These are phyloP conservation scores for Prunus davidiana DNA, from an alignment of 306 rosid genomes.

Conservation along the genomic window DNA sequence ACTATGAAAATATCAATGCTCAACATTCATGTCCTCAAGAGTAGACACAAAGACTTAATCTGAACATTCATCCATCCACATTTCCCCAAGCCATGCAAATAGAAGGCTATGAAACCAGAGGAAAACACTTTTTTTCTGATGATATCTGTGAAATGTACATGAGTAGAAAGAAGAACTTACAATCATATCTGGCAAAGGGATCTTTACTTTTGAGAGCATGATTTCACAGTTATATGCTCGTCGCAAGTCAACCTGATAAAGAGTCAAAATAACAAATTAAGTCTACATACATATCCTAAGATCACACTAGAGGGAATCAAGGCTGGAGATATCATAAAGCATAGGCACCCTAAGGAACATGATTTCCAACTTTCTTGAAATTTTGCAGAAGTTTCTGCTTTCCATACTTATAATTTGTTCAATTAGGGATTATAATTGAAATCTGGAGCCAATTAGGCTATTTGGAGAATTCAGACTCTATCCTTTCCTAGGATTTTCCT, in stretches of 20 bases:
- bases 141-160: background rate
- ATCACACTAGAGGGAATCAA: background rate
- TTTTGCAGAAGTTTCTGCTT: background rate
- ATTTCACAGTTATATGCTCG: constrained; percentile 64
- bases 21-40: background rate
- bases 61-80: background rate
- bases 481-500: background rate
- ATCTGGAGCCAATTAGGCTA: background rate
- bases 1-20: background rate
- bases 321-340: background rate
- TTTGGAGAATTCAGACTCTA: background rate
- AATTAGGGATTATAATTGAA: background rate
- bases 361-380: background rate
- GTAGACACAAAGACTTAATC: background rate
- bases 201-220: constrained; percentile 60
- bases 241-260: constrained; percentile 54
- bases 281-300: background rate
- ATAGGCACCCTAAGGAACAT: background rate
- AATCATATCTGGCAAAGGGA: constrained; percentile 57
- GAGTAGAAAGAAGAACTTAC: constrained; percentile 35
- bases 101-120: background rate
- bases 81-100: constrained; percentile 2
- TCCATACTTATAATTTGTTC: background rate
- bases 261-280: constrained; percentile 2
- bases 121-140: background rate